Conservation (phyloP, 306 rosid genomes). For the Phaseolus lunatus region DNA sequence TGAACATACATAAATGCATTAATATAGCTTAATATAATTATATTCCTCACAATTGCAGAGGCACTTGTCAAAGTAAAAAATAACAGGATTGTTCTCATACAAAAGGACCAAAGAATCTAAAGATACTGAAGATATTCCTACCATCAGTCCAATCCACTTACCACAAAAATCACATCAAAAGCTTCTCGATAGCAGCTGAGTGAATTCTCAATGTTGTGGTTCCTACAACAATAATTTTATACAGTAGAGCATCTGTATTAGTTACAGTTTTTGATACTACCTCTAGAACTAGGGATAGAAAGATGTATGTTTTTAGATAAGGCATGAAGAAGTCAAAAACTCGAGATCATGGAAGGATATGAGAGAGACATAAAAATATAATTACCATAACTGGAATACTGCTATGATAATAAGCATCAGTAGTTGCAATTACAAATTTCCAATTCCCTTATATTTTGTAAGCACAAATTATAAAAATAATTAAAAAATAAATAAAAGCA, state of each 20-base stretch:
- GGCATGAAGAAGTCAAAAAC: neutral
- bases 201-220: slow-evolving; percentile 74
- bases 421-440: neutral
- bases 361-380: neutral
- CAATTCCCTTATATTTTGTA: neutral
- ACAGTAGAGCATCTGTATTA: slow-evolving; percentile 33
- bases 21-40: slow-evolving; percentile 12
- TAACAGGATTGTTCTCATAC: slow-evolving; percentile 13
- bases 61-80: neutral
- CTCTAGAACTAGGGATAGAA: neutral
- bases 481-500: neutral
- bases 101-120: slow-evolving; percentile 34
- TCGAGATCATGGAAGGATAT: neutral
- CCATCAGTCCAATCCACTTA: slow-evolving; percentile 52
- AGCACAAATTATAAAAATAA: neutral
- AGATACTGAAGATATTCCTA: neutral
- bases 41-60: slow-evolving; percentile 13
- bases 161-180: slow-evolving; percentile 85
- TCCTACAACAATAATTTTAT: slow-evolving; percentile 64
- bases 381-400: slow-evolving; percentile 2
- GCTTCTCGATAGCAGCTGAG: slow-evolving; percentile 70
- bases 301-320: slow-evolving; percentile 3
- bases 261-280: neutral
- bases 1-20: neutral
- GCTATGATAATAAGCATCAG: neutral